Percentiles rank a stretch among this genome's conserved stretches.
Conservation (phyloP, 345 rosid species). For the Camelina laxa region DNA sequence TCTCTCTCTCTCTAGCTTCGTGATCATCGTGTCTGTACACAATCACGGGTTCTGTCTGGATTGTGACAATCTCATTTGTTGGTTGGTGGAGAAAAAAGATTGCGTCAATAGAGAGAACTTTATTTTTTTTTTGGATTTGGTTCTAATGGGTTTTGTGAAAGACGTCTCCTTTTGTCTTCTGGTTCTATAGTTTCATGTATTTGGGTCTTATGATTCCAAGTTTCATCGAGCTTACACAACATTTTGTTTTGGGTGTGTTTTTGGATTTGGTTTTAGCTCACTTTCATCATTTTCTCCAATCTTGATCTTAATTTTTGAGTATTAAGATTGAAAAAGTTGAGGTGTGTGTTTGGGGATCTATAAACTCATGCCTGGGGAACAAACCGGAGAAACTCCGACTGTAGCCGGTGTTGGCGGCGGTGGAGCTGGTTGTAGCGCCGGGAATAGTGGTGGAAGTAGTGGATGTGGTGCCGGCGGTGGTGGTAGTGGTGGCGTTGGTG, state of each 20-base stretch:
- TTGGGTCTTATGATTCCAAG: slow-evolving; percentile 25
- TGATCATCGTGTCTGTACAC: slow-evolving; percentile 27
- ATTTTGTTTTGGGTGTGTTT: too few species aligned
- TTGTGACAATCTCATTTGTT: slow-evolving; percentile 25
- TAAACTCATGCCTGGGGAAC: slow-evolving; percentile 65
- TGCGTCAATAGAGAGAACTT: slow-evolving; percentile 5
- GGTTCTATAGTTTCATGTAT: not conserved
- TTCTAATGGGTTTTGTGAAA: slow-evolving; percentile 28
- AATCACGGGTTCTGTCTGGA: slow-evolving; percentile 24
- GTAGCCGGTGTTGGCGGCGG: slow-evolving; percentile 45
- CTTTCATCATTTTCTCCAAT: not conserved
- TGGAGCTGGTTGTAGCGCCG: slow-evolving; percentile 45
- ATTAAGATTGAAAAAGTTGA: slow-evolving; percentile 36
- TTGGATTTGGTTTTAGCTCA: not conserved
- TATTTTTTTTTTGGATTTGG: slow-evolving; percentile 21
- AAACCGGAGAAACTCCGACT: slow-evolving; percentile 59
- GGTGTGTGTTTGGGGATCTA: slow-evolving; percentile 35
- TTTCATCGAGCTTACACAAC: slow-evolving; percentile 10
- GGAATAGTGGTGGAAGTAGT: slow-evolving; percentile 44
- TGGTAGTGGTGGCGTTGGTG: slow-evolving; percentile 15
- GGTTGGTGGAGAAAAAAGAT: slow-evolving; percentile 33
- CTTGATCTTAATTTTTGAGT: slow-evolving; percentile 19
- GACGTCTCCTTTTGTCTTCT: slow-evolving; percentile 15
- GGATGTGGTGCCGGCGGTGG: slow-evolving; percentile 42
- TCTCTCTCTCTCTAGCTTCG: slow-evolving; percentile 7